Percentiles rank a stretch among this genome's conserved stretches.
phyloP scores from a whole-genome alignment of 2,329 filamentous ascomycete genomes.

The Fusarium gaditjirri region DNA sequence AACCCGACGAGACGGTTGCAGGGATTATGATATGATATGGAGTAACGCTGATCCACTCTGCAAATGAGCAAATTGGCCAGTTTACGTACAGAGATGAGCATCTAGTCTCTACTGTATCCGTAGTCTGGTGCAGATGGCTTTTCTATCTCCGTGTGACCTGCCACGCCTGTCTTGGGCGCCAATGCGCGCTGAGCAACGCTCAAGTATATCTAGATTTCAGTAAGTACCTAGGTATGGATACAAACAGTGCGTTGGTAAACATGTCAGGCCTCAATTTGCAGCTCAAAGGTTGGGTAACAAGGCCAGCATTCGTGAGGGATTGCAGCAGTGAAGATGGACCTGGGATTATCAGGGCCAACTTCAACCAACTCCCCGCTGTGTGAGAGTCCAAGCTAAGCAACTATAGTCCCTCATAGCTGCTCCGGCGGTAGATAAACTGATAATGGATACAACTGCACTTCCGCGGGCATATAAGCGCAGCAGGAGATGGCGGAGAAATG shows the following conservation, averaged over 20 bases:
- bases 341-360: neutral
- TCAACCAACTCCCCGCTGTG: no score
- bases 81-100: constrained; percentile 18
- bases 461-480: constrained; percentile 3
- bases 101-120: neutral
- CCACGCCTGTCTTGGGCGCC: neutral
- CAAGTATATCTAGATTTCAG: neutral
- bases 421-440: constrained; percentile 1
- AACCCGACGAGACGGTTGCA: neutral
- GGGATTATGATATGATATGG: constrained; percentile 13
- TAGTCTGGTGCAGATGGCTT: constrained; percentile 2
- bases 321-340: neutral
- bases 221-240: neutral
- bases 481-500: neutral
- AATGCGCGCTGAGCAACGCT: constrained; percentile 1
- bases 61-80: constrained; percentile 2
- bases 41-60: constrained; percentile 2
- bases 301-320: neutral
- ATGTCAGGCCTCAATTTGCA: neutral
- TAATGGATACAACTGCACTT: constrained; percentile 5
- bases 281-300: neutral
- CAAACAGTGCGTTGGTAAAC: neutral
- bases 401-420: neutral
- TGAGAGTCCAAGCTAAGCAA: no score
- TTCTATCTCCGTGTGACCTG: neutral